phyloP scores from a whole-genome alignment of 352 stramenopile genomes.

The Globisporangium spinosum region DNA sequence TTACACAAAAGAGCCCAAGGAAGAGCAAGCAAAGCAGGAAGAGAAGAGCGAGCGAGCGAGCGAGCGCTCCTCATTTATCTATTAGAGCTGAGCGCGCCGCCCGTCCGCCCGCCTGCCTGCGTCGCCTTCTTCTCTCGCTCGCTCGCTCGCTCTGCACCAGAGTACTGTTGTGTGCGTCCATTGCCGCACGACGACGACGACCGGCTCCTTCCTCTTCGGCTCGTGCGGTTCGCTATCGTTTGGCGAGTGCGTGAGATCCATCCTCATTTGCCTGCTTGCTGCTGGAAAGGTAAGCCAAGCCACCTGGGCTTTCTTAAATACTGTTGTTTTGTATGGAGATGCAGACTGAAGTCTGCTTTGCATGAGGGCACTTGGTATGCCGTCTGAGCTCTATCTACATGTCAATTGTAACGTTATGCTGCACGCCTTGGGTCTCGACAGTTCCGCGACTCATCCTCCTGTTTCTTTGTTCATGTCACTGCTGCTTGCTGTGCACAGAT shows the following conservation, averaged over 20 bases:
- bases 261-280: background rate
- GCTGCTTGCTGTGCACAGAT: background rate
- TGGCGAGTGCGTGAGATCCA: background rate
- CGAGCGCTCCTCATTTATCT: constrained; percentile 3
- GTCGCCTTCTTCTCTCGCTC: background rate
- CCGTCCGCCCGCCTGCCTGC: background rate
- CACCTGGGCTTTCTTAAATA: background rate
- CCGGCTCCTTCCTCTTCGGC: background rate
- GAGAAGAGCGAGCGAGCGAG: background rate
- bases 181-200: background rate
- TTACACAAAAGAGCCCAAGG: background rate
- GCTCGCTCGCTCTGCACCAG: background rate
- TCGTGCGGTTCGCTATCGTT: background rate
- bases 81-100: constrained; percentile 5
- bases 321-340: background rate
- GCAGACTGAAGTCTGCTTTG: background rate
- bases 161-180: background rate
- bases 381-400: background rate
- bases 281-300: background rate
- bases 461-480: background rate
- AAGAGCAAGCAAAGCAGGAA: background rate
- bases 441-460: background rate
- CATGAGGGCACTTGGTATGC: no score
- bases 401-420: background rate
- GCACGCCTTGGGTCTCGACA: background rate